Evolutionary conservation across 1,284 basidiomycete species (phyloP), one percentile per base, ranked within the genome.

Genomic region (Schizophyllum commune): DNA sequence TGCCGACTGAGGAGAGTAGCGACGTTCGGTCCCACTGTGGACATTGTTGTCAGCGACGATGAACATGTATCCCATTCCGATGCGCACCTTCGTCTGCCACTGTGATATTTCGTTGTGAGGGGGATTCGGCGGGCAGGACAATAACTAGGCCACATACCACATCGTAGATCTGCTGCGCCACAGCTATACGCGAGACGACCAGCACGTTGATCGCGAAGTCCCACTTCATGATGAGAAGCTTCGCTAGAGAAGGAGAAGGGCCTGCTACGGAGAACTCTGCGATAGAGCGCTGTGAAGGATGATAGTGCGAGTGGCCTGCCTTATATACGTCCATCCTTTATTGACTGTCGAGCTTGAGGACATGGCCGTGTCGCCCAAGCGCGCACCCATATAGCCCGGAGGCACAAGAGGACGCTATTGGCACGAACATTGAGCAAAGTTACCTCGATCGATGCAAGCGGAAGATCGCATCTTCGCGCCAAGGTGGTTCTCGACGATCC

Each of bases 1-100:
- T 75, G 17, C 73, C 71, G 21, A 79, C 69, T 21, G 77, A 79
- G 3, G 78, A 80, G 66, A 86, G 79, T 33, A 83, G 76, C 58
- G 71, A 75, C 21, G 77, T 67, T 54, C 76, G 74, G 65, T 86
- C 80, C 84, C 84, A 85, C 53, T 55, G 53, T 20, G 8, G 2
- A 47, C 39, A 47, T 17, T 2, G 39, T 47, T 8, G 39, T 47
- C 39, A 47, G 39, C 39, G 39, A 11, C 13, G 17, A 17, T 47
- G 39, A 47, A 9, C 39, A 3, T 4, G 2, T 47, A 3, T 13
- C 7, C 7, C 34, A 13, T 39, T 39, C 13, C 8, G 9, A 17
- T 13, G 17, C 39, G 17, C 39, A 47, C 39, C 39, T 17, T 47
- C 9, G 39, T 47, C 8, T 47, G 39, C 39, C 39, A 47, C 39